Percentiles rank a stretch among this genome's conserved stretches.
These are phyloP conservation scores for Lentithecium fluviatile DNA, from an alignment of 495 filamentous ascomycete genomes.

Conservation along the genomic window DNA sequence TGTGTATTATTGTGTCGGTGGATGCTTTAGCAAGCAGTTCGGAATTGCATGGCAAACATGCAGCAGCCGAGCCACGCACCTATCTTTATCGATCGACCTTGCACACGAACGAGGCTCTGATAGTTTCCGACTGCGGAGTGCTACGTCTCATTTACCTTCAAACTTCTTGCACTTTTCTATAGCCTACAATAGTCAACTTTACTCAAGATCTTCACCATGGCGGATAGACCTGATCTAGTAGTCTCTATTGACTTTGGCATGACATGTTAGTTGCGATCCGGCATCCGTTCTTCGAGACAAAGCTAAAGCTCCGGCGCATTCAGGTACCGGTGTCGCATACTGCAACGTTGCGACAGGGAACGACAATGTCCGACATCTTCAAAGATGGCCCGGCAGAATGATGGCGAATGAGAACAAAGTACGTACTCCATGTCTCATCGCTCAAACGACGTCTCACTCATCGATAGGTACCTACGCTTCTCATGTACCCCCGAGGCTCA, in stretches of 20 bases:
- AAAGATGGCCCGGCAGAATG: slow-evolving; percentile 58
- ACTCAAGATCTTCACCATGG: neutral
- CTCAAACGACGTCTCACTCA: neutral
- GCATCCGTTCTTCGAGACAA: neutral
- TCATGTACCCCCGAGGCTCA: slow-evolving; percentile 51
- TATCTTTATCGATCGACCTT: no score
- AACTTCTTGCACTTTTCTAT: neutral
- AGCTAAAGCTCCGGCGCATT: slow-evolving; percentile 1
- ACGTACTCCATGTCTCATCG: neutral
- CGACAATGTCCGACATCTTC: slow-evolving; percentile 54
- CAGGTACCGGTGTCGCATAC: slow-evolving; percentile 54
- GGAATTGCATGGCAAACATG: no score
- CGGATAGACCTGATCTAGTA: slow-evolving; percentile 50
- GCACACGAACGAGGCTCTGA: no score
- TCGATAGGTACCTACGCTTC: slow-evolving; percentile 51
- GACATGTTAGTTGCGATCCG: slow-evolving; percentile 49
- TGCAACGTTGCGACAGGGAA: slow-evolving; percentile 35
- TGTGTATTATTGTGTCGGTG: no score
- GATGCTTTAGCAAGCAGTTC: no score
- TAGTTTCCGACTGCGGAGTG: no score
- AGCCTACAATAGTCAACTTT: neutral
- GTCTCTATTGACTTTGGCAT: slow-evolving; percentile 62
- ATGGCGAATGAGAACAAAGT: slow-evolving; percentile 54
- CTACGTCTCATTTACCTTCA: no score
- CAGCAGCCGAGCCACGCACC: no score